Evolutionary conservation across 176 grass and related monocot genomes (phyloP).

Genomic region (Zea mays): Zm-B73-REFERENCE-NAM-5.0 NC_050104.1:158037001-158037500

Average conservation of each 20-base stretch:
- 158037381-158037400: conserved; percentile 68
- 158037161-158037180: too few relatives aligned
- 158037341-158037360: conserved; percentile 80
- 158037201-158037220: not conserved
- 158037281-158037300: conserved; percentile 64
- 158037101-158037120: not conserved
- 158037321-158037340: conserved; percentile 80
- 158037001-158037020: too few relatives aligned
- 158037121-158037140: conserved; percentile 2
- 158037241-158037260: conserved; percentile 28
- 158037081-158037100: not conserved
- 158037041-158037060: not conserved
- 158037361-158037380: conserved; percentile 78
- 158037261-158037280: conserved; percentile 59
- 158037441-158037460: conserved; percentile 83
- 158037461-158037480: conserved; percentile 77
- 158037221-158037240: not conserved
- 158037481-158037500: too few relatives aligned
- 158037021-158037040: too few relatives aligned
- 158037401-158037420: conserved; percentile 57
- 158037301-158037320: conserved; percentile 56
- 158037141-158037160: too few relatives aligned
- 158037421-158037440: conserved; percentile 79
- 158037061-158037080: too few relatives aligned
- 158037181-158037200: too few relatives aligned